These are phyloP conservation scores for Setaria viridis DNA, from an alignment of 202 grass and related monocot species.

Conservation along the genomic window DNA sequence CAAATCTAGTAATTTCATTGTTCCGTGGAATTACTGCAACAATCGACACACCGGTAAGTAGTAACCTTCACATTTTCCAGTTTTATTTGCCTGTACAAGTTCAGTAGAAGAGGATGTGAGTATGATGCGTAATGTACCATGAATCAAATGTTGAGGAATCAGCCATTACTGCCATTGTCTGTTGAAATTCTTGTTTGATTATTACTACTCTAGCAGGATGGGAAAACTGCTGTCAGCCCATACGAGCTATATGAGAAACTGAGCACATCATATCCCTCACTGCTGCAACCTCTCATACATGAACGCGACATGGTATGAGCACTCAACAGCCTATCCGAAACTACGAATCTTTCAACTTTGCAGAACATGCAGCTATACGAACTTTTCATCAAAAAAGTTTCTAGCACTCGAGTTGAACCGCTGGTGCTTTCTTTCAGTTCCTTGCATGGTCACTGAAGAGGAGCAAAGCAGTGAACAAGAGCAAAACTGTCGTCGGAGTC, in stretches of 20 bases:
- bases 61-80: slow-evolving; percentile 23
- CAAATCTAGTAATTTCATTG: slow-evolving; percentile 63
- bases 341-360: neutral
- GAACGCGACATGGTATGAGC: slow-evolving; percentile 87
- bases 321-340: neutral
- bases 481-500: slow-evolving; percentile 76
- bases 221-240: slow-evolving; percentile 59
- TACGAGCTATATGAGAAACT: slow-evolving; percentile 78
- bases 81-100: neutral
- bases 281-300: slow-evolving; percentile 86
- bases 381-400: neutral
- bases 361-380: neutral
- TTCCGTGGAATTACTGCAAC: slow-evolving; percentile 76
- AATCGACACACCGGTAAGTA: slow-evolving; percentile 35
- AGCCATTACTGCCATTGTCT: neutral
- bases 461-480: slow-evolving; percentile 91
- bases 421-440: slow-evolving; percentile 56
- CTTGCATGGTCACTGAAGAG: slow-evolving; percentile 94
- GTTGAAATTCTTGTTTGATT: slow-evolving; percentile 17
- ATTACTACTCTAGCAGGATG: slow-evolving; percentile 46
- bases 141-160: neutral
- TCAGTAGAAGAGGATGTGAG: neutral
- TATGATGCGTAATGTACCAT: neutral
- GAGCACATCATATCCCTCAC: slow-evolving; percentile 80
- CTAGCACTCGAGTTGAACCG: neutral